A percentile compares a stretch with the other conserved stretches of the same genome.
These are phyloP conservation scores for Globisporangium paddicum DNA, from an alignment of 352 stramenopile genomes.

Conservation along the genomic window DNA sequence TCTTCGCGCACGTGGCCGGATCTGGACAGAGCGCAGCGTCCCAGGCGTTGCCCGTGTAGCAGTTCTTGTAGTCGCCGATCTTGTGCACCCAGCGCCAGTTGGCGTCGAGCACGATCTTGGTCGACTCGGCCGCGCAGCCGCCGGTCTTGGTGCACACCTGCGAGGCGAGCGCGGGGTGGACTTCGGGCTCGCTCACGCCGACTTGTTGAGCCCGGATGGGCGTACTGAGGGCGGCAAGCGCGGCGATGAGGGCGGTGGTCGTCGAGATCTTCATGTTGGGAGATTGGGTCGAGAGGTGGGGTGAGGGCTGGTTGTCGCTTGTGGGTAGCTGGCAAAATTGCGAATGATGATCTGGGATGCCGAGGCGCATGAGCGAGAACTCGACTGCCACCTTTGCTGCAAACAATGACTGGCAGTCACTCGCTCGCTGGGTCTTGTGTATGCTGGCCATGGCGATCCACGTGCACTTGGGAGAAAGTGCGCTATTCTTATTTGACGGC, in stretches of 20 bases:
- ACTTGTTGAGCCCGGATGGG: constrained; percentile 29
- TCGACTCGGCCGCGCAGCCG: constrained; percentile 38
- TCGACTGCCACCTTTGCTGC: too few species aligned
- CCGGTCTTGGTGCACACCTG: constrained; percentile 33
- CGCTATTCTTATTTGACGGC: too few species aligned
- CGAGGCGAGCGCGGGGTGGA: constrained; percentile 44
- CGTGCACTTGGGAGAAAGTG: too few species aligned
- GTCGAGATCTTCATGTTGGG: constrained; percentile 7
- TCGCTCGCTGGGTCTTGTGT: too few species aligned
- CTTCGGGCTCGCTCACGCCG: constrained; percentile 38
- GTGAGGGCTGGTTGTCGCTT: not conserved
- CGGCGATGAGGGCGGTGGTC: constrained; percentile 3
- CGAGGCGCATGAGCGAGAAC: too few species aligned
- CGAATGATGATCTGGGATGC: constrained; percentile 3
- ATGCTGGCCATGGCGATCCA: too few species aligned
- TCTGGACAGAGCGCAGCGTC: constrained; percentile 46
- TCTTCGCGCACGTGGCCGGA: constrained; percentile 37
- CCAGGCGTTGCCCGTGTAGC: constrained; percentile 60
- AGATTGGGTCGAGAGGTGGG: not conserved
- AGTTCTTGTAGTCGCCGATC: constrained; percentile 58
- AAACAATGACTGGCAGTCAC: too few species aligned
- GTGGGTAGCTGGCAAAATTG: not conserved
- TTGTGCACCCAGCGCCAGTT: constrained; percentile 75
- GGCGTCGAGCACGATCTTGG: constrained; percentile 62
- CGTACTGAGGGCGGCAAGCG: constrained; percentile 2